Evolutionary conservation across 495 filamentous ascomycete genomes (phyloP).

Genomic region (Hypoxylon cercidicola): DNA sequence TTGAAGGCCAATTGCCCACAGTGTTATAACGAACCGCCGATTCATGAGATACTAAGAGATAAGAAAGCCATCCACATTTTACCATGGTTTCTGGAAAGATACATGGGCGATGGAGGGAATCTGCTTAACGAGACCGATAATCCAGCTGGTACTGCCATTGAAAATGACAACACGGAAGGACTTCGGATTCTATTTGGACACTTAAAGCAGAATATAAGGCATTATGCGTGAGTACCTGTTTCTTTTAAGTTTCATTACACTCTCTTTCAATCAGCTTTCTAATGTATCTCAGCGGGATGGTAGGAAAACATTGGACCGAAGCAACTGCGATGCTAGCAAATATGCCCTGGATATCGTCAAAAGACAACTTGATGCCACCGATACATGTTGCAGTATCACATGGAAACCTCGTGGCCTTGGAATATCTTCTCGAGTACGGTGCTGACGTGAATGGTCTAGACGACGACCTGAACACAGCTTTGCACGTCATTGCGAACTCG

Average conservation of each 20-base stretch:
- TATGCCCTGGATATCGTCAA: too few species aligned
- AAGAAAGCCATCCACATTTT: background rate
- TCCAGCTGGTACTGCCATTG: background rate
- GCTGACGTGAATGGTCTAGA: background rate
- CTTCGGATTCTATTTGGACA: conserved; percentile 8
- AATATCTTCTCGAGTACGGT: conserved; percentile 3
- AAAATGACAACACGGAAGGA: background rate
- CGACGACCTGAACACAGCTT: background rate
- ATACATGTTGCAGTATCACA: background rate
- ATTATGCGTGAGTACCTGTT: conserved; percentile 10
- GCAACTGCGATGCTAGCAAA: background rate
- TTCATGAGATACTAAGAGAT: background rate
- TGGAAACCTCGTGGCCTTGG: background rate
- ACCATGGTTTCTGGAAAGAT: background rate
- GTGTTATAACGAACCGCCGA: background rate
- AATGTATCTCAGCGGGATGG: background rate
- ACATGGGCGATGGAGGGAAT: conserved; percentile 7
- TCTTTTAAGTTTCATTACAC: too few species aligned
- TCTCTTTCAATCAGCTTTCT: too few species aligned
- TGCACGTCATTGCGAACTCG: background rate
- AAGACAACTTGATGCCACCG: background rate
- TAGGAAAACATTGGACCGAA: background rate
- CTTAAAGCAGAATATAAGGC: background rate
- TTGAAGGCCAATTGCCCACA: background rate
- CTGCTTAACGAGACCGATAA: background rate